A percentile compares a stretch with the other conserved stretches of the same genome.
Evolutionary conservation across 2,329 filamentous ascomycete genomes (phyloP).

Genomic region (Fusarium napiforme): DNA sequence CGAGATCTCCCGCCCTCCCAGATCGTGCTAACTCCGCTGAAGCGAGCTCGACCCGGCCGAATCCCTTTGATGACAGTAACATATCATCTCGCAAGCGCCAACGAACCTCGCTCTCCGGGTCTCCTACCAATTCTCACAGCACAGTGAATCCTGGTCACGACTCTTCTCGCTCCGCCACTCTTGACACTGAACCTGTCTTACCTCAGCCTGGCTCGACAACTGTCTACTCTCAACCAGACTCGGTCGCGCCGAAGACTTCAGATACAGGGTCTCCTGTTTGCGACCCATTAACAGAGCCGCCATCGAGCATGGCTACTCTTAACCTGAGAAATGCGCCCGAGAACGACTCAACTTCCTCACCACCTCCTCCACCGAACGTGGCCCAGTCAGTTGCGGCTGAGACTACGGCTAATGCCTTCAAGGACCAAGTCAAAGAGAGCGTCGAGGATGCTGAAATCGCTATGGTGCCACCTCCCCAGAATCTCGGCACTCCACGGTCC

Average conservation of each 20-base stretch:
- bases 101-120: slow-evolving; percentile 67
- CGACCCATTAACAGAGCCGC: slow-evolving; percentile 48
- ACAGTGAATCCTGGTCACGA: slow-evolving; percentile 50
- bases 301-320: slow-evolving; percentile 69
- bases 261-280: slow-evolving; percentile 48
- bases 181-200: slow-evolving; percentile 45
- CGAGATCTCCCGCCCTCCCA: slow-evolving; percentile 61
- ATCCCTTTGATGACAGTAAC: slow-evolving; percentile 71
- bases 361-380: slow-evolving; percentile 53
- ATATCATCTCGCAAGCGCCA: slow-evolving; percentile 69
- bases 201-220: slow-evolving; percentile 37
- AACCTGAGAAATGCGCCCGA: slow-evolving; percentile 64
- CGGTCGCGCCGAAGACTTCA: slow-evolving; percentile 58
- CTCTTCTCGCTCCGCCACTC: slow-evolving; percentile 48
- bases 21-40: slow-evolving; percentile 71
- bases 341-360: slow-evolving; percentile 56
- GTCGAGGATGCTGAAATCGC: slow-evolving; percentile 59
- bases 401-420: background rate
- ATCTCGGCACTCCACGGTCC: slow-evolving; percentile 45
- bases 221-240: slow-evolving; percentile 53
- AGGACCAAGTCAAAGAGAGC: slow-evolving; percentile 54
- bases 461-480: slow-evolving; percentile 45
- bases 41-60: slow-evolving; percentile 70
- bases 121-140: slow-evolving; percentile 64
- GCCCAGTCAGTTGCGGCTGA: slow-evolving; percentile 23